Base-by-base conservation (phyloP, 768 basidiomycete species). In the Aureoboletus auriporus region DNA sequence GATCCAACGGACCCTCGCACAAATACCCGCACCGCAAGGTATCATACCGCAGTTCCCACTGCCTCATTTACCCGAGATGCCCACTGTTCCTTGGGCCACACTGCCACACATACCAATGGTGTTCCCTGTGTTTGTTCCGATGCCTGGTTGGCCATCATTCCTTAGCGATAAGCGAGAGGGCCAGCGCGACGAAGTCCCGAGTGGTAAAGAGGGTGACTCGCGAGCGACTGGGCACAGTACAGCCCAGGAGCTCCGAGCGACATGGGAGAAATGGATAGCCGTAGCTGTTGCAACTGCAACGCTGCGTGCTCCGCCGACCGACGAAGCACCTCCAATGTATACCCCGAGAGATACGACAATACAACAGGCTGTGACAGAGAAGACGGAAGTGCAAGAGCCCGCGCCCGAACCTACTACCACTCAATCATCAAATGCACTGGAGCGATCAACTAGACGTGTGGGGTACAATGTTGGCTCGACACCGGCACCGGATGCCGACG, bases 201-300 rank as follows among this genome's bases (percentile, higher is more conserved):
- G 65, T 44, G 61, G 66, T 29, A 69, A 62, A 26, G 69, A 69
- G 27, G 70, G 51, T 27, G 62, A 68, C 17, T 67, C 70, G 35
- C 58, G 52, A 10, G 66, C 72, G 16, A 62, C 70, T 44, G 70
- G 74, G 27, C 65, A 71, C 37, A 72, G 70, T 39, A 74, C 77
- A 27, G 72, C 79, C 12, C 81, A 84, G 58, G 86, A 89, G 54
- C 76, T 82, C 73, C 75, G 78, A 23, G 74, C 80, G 7, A 77
- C 77, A 26, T 88, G 85, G 84, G 89, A 90, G 70, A 87, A 84
- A 66, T 86, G 82, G 83, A 68, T 87, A 46, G 74, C 79, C 11
- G 60, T 81, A 41, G 79, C 76, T 30, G 61, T 75, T 16, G 77
- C 77, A 6, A 71, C 71, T 12, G 74, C 78, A 30, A 74, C 75